A percentile compares a stretch with the other conserved stretches of the same genome.
These are phyloP conservation scores for Aspergillus brunneoviolaceus DNA, from an alignment of 2,329 filamentous ascomycete species.

Conservation along the genomic window DNA sequence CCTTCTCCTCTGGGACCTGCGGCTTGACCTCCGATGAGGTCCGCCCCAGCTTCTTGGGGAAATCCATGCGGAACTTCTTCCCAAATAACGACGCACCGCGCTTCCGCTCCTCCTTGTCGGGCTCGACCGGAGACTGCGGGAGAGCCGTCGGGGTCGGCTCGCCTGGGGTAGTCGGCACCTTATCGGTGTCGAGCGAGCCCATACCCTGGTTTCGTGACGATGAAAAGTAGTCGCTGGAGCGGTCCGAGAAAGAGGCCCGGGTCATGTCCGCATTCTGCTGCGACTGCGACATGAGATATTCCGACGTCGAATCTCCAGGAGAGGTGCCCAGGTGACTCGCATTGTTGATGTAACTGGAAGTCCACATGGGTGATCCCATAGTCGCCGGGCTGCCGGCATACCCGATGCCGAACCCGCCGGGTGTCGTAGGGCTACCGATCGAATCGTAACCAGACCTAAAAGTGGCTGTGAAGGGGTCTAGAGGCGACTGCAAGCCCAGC, in stretches of 20 bases:
- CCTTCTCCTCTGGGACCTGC: constrained; percentile 70
- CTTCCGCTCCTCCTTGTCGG: constrained; percentile 63
- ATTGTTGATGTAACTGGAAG: constrained; percentile 15
- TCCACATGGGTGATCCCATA: constrained; percentile 33
- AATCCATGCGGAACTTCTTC: constrained; percentile 77
- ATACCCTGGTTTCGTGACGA: constrained; percentile 50
- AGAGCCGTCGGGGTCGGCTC: constrained; percentile 47
- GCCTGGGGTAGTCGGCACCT: constrained; percentile 46
- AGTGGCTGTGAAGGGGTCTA: constrained; percentile 49
- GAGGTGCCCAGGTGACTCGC: constrained; percentile 35
- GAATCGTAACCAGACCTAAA: constrained; percentile 63
- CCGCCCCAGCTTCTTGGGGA: constrained; percentile 76
- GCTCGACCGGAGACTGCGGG: constrained; percentile 54
- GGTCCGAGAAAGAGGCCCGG: constrained; percentile 59
- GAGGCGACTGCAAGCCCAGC: constrained; percentile 29
- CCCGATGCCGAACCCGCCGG: constrained; percentile 76
- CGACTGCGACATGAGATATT: constrained; percentile 52
- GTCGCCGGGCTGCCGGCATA: constrained; percentile 64
- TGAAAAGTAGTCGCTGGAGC: constrained; percentile 73
- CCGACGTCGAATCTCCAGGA: constrained; percentile 29
- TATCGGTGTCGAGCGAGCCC: constrained; percentile 51
- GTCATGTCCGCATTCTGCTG: constrained; percentile 52
- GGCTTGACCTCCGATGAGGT: constrained; percentile 69
- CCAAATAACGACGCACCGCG: constrained; percentile 64
- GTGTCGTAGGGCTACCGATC: constrained; percentile 64